Conservation (phyloP, 2,329 filamentous ascomycete genomes). For the Corniculantispora saksenae region DNA sequence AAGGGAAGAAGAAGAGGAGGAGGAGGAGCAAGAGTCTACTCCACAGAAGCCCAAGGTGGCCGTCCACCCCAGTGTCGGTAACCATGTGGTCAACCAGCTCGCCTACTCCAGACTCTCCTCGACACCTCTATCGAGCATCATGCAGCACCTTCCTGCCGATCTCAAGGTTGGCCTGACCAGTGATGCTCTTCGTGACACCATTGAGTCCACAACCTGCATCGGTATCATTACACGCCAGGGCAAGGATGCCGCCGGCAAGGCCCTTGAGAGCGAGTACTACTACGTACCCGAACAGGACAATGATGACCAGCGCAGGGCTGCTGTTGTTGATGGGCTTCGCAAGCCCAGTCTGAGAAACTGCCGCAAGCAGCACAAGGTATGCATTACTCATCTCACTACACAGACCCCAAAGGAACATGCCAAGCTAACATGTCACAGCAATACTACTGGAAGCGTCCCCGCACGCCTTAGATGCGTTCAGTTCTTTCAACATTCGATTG, state of each 20-base stretch:
- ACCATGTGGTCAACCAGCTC: constrained; percentile 93
- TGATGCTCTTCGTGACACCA: constrained; percentile 66
- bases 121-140: constrained; percentile 84
- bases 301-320: constrained; percentile 75
- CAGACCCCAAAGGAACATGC: too few relatives aligned
- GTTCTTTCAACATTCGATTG: not conserved
- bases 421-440: constrained; percentile 45
- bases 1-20: not conserved
- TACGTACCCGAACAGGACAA: constrained; percentile 86
- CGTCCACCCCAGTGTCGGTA: constrained; percentile 56
- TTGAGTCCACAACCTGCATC: constrained; percentile 76
- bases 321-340: constrained; percentile 81
- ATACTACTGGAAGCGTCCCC: constrained; percentile 70
- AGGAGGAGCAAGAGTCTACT: constrained; percentile 8
- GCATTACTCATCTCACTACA: not conserved
- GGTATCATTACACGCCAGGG: constrained; percentile 87
- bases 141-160: constrained; percentile 77
- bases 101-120: constrained; percentile 92
- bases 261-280: constrained; percentile 94
- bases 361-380: constrained; percentile 95
- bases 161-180: constrained; percentile 61
- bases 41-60: constrained; percentile 30
- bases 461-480: constrained; percentile 49
- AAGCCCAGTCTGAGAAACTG: constrained; percentile 89
- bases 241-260: constrained; percentile 93